Conservation (phyloP, 2,329 filamentous ascomycete genomes). For the Arthrinium puccinioides region DNA sequence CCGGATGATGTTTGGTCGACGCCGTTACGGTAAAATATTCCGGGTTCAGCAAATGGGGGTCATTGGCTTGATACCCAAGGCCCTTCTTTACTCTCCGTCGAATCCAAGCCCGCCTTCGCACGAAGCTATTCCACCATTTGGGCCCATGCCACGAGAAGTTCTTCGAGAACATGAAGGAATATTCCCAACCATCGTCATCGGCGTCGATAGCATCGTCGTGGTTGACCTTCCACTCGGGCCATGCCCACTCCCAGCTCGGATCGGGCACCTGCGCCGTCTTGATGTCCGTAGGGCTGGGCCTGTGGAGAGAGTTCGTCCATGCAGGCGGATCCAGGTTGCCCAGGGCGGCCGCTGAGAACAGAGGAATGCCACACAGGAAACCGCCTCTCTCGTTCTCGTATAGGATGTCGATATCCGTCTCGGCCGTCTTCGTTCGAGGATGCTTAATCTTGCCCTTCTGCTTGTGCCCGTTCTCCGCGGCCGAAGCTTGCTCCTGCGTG, state of each 20-base stretch:
- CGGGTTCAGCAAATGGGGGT: slow-evolving; percentile 60
- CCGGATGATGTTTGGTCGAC: slow-evolving; percentile 34
- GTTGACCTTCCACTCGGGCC: slow-evolving; percentile 57
- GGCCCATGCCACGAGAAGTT: slow-evolving; percentile 80
- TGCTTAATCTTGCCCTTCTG: slow-evolving; percentile 3
- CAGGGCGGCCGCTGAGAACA: slow-evolving; percentile 84
- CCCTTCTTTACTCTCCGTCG: slow-evolving; percentile 66
- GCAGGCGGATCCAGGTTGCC: slow-evolving; percentile 77
- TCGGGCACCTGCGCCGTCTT: slow-evolving; percentile 88
- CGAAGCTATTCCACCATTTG: slow-evolving; percentile 91
- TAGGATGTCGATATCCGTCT: slow-evolving; percentile 70
- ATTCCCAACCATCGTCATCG: slow-evolving; percentile 93
- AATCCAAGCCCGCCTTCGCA: slow-evolving; percentile 84
- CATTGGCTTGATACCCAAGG: slow-evolving; percentile 32
- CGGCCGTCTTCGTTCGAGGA: slow-evolving; percentile 22
- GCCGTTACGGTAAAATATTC: slow-evolving; percentile 76
- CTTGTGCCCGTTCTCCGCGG: slow-evolving; percentile 3
- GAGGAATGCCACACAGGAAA: slow-evolving; percentile 79
- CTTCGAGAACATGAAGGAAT: slow-evolving; percentile 78
- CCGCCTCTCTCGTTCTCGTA: slow-evolving; percentile 94
- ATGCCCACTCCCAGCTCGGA: slow-evolving; percentile 88
- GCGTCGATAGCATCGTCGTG: slow-evolving; percentile 62
- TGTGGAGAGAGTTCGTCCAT: slow-evolving; percentile 70
- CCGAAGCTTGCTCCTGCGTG: not conserved
- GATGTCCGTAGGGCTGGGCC: slow-evolving; percentile 58